These are phyloP conservation scores for Acanthamoeba divionensis DNA, from an alignment of 208 protist species.

Conservation along the genomic window DNA sequence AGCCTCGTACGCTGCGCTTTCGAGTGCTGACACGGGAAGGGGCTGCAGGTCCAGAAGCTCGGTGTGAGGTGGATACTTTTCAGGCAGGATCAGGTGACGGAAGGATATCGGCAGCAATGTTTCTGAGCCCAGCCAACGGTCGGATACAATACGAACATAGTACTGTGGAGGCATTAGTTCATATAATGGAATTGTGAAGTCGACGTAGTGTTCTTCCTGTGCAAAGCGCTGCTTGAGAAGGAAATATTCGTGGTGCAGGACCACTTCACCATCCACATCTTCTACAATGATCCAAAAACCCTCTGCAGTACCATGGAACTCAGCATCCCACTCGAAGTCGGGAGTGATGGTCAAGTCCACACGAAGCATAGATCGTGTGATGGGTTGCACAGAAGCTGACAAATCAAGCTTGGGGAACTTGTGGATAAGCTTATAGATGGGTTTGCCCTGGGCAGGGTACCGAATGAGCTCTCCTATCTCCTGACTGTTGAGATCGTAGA, in stretches of 20 bases:
- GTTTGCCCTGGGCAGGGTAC: slow-evolving; percentile 85
- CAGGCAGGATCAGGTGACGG: slow-evolving; percentile 89
- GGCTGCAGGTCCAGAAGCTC: slow-evolving; percentile 89
- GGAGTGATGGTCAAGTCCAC: slow-evolving; percentile 94
- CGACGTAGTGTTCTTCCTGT: slow-evolving; percentile 81
- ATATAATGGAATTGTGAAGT: slow-evolving; percentile 90
- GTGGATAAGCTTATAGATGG: slow-evolving; percentile 88
- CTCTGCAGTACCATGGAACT: slow-evolving; percentile 87
- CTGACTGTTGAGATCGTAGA: slow-evolving; percentile 89
- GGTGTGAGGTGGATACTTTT: slow-evolving; percentile 81
- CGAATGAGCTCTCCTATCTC: slow-evolving; percentile 92
- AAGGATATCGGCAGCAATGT: slow-evolving; percentile 84
- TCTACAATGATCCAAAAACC: slow-evolving; percentile 95
- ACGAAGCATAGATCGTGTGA: slow-evolving; percentile 92
- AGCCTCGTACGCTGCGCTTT: slow-evolving; percentile 65
- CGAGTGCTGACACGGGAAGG: slow-evolving; percentile 73
- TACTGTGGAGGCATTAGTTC: slow-evolving; percentile 90
- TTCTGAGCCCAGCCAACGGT: slow-evolving; percentile 79
- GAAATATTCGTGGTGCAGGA: slow-evolving; percentile 96
- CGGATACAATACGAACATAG: slow-evolving; percentile 84
- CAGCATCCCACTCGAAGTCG: slow-evolving; percentile 93
- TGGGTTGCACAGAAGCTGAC: slow-evolving; percentile 90
- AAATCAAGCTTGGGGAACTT: slow-evolving; percentile 93
- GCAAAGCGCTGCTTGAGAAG: slow-evolving; percentile 82
- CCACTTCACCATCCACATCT: slow-evolving; percentile 89